Conservation (phyloP, 225 moss, liverwort and hornwort species). For the Takakia lepidozioides region DNA sequence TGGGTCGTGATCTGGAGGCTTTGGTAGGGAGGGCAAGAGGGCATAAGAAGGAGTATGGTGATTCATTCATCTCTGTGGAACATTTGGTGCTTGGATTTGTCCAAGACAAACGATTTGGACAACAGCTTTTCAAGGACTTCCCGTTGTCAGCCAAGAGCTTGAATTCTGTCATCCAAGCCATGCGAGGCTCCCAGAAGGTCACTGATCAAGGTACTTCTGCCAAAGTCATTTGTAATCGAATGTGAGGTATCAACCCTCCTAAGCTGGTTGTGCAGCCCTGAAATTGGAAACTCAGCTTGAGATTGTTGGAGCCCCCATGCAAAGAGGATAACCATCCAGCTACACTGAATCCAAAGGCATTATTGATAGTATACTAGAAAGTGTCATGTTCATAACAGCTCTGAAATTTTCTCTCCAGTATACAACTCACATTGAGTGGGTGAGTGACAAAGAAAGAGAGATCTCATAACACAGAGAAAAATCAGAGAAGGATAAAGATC, state of each 20-base stretch:
- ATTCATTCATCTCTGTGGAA: slow-evolving; percentile 92
- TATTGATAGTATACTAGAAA: too few species aligned
- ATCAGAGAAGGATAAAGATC: too few species aligned
- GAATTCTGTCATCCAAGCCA: slow-evolving; percentile 62
- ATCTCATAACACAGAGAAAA: too few species aligned
- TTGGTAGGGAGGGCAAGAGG: slow-evolving; percentile 72
- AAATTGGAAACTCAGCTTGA: too few species aligned
- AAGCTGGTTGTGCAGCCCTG: not conserved
- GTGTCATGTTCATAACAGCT: too few species aligned
- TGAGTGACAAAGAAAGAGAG: too few species aligned
- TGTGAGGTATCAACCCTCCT: not conserved
- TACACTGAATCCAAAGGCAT: too few species aligned
- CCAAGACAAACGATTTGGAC: slow-evolving; percentile 86
- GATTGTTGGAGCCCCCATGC: too few species aligned
- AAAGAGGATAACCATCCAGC: too few species aligned
- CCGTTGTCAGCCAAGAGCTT: slow-evolving; percentile 51
- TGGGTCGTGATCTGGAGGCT: slow-evolving; percentile 83
- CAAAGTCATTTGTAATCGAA: not conserved
- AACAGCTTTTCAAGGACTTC: slow-evolving; percentile 84
- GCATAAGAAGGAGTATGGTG: slow-evolving; percentile 69
- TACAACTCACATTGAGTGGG: too few species aligned
- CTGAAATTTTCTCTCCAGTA: too few species aligned
- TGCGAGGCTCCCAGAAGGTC: slow-evolving; percentile 90
- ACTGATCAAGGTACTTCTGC: slow-evolving; percentile 73
- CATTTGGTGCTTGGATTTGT: slow-evolving; percentile 72